A percentile compares a stretch with the other conserved stretches of the same genome.
Conservation (phyloP, 164 flowering plant genomes). For the Aristolochia fimbriata region DNA sequence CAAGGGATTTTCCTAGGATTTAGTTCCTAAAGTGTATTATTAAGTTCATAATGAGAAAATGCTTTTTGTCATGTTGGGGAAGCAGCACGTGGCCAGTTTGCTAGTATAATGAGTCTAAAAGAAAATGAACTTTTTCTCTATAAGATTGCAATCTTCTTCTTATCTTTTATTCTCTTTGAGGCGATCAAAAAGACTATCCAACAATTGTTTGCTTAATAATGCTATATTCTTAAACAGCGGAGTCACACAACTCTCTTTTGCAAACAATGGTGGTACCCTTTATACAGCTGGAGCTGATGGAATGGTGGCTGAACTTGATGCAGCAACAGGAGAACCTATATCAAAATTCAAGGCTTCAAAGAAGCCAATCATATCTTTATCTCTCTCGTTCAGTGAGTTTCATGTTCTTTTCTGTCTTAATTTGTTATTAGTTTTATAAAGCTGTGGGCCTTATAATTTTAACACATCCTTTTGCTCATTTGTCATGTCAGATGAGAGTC, state of each 20-base stretch:
- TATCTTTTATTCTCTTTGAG: too few relatives aligned
- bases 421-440: not conserved
- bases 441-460: not conserved
- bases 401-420: not conserved
- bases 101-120: too few relatives aligned
- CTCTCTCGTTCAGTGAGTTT: conserved; percentile 21
- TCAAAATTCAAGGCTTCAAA: conserved; percentile 26
- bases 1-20: too few relatives aligned
- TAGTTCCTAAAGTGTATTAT: too few relatives aligned
- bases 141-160: too few relatives aligned
- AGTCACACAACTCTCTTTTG: conserved; percentile 19
- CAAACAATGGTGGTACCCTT: conserved; percentile 22
- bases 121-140: too few relatives aligned
- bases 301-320: conserved; percentile 24
- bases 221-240: conserved; percentile 17
- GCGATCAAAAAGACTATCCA: too few relatives aligned
- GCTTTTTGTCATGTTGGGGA: too few relatives aligned
- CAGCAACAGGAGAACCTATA: conserved; percentile 25
- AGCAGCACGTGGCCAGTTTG: too few relatives aligned
- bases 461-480: not conserved
- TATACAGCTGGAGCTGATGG: conserved; percentile 23
- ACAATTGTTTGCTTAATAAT: not conserved
- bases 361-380: conserved; percentile 18
- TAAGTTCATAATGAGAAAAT: too few relatives aligned
- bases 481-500: conserved; percentile 22